Percentiles rank a stretch among this genome's conserved stretches.
Conservation (phyloP, 352 stramenopile species). For the Globisporangium orthogonon region DNA sequence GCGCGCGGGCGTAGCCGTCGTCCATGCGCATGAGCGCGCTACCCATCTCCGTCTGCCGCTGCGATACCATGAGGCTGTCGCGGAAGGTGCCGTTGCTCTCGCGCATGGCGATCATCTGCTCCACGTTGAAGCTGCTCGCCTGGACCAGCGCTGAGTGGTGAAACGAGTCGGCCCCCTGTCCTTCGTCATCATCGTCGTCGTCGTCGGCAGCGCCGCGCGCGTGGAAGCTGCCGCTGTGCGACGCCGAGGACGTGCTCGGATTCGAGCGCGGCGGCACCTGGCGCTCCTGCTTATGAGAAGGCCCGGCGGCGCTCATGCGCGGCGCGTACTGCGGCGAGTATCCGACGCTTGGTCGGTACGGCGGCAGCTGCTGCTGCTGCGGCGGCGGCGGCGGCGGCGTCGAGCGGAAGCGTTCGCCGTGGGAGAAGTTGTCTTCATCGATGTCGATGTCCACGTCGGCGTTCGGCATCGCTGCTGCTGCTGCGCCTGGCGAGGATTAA, state of each 20-base stretch:
- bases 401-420: background rate
- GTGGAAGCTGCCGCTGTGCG: slow-evolving; percentile 13
- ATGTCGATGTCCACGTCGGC: slow-evolving; percentile 28
- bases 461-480: slow-evolving; percentile 20
- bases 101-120: slow-evolving; percentile 52
- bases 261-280: slow-evolving; percentile 11
- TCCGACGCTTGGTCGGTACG: slow-evolving; percentile 10
- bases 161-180: slow-evolving; percentile 12
- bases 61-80: slow-evolving; percentile 33
- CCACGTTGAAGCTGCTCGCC: slow-evolving; percentile 53
- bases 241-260: slow-evolving; percentile 9
- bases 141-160: slow-evolving; percentile 16
- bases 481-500: no score
- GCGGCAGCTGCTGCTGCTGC: slow-evolving; percentile 4
- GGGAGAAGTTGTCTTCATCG: slow-evolving; percentile 19
- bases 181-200: slow-evolving; percentile 18
- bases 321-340: slow-evolving; percentile 8
- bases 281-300: slow-evolving; percentile 8
- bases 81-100: slow-evolving; percentile 34
- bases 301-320: slow-evolving; percentile 1
- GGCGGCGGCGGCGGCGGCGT: background rate
- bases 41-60: slow-evolving; percentile 48
- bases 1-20: slow-evolving; percentile 40
- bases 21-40: slow-evolving; percentile 73
- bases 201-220: slow-evolving; percentile 20